These are phyloP conservation scores for Mrakia gelida DNA, from an alignment of 768 basidiomycete species.

Conservation along the genomic window DNA sequence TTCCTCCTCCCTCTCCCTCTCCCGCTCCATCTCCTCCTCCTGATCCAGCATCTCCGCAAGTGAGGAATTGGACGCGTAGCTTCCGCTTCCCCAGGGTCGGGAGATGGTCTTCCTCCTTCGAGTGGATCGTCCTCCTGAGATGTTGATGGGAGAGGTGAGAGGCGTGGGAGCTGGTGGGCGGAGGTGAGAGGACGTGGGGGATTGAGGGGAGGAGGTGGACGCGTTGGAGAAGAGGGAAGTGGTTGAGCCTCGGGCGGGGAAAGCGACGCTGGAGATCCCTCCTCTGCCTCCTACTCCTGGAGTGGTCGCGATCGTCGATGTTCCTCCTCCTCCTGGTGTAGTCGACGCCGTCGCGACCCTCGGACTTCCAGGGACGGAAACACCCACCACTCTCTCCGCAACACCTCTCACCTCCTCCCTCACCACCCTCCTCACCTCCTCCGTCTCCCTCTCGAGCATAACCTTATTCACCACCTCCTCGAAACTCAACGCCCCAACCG, in stretches of 20 bases:
- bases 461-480: neutral
- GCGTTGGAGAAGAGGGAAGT: neutral
- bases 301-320: neutral
- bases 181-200: neutral
- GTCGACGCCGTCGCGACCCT: neutral
- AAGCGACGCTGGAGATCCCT: neutral
- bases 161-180: neutral
- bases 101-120: conserved; percentile 11
- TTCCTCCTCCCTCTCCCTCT: neutral
- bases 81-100: conserved; percentile 6
- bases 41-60: neutral
- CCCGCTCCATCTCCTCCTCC: neutral
- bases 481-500: neutral
- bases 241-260: neutral
- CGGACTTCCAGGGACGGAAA: neutral
- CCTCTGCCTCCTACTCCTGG: neutral
- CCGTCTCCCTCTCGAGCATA: neutral
- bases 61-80: neutral
- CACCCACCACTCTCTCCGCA: neutral
- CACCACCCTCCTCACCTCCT: neutral
- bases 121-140: no score
- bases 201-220: neutral
- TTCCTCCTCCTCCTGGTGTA: neutral
- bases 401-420: conserved; percentile 3
- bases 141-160: neutral